Conservation (phyloP, 352 stramenopile species). For the Labyrinthula sp. region DNA sequence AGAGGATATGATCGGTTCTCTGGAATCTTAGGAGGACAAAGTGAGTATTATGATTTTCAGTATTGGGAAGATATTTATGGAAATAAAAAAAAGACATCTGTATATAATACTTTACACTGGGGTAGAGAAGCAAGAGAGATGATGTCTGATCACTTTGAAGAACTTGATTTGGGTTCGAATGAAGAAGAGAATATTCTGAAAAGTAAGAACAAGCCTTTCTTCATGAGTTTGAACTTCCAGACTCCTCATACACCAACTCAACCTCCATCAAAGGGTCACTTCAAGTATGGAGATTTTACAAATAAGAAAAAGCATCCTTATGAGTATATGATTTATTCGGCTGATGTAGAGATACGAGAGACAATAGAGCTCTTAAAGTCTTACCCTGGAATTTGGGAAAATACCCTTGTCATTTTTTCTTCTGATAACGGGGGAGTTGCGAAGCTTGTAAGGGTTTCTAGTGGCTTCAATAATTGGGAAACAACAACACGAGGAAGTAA, state of each 20-base stretch:
- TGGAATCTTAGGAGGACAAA: slow-evolving; percentile 12
- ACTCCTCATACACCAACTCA: slow-evolving; percentile 15
- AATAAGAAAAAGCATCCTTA: too few species aligned
- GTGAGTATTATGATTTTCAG: slow-evolving; percentile 6
- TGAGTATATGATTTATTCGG: slow-evolving; percentile 19
- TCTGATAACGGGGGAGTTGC: slow-evolving; percentile 21
- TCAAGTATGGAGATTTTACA: too few species aligned
- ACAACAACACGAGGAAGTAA: slow-evolving; percentile 17
- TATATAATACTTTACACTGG: slow-evolving; percentile 10
- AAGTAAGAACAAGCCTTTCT: not conserved
- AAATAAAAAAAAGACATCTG: not conserved
- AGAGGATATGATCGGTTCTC: slow-evolving; percentile 11
- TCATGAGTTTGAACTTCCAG: slow-evolving; percentile 9
- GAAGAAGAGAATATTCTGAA: slow-evolving; percentile 3
- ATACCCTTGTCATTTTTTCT: slow-evolving; percentile 20
- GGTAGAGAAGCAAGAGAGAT: too few species aligned
- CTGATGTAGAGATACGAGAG: slow-evolving; percentile 14
- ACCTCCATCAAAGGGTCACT: not conserved
- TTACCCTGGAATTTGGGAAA: slow-evolving; percentile 20
- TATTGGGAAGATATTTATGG: slow-evolving; percentile 4
- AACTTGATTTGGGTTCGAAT: too few species aligned
- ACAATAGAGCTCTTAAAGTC: slow-evolving; percentile 15
- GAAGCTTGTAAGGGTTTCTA: too few species aligned
- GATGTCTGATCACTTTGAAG: too few species aligned
- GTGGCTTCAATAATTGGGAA: too few species aligned